Evolutionary conservation across 257 asterid genomes (phyloP).

Genomic region (Linderniella brevidens): DNA sequence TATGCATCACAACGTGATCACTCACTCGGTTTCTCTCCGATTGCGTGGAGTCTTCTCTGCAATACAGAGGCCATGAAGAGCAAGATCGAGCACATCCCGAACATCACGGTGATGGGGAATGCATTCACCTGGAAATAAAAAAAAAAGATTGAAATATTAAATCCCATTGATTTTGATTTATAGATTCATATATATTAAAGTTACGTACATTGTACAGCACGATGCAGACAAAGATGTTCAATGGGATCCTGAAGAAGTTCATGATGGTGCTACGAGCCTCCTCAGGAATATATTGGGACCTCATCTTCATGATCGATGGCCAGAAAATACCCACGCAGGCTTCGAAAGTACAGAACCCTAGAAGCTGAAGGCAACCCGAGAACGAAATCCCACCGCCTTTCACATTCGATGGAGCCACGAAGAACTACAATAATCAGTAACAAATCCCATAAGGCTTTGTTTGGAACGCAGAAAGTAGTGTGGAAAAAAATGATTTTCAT

Average conservation of each 20-base stretch:
- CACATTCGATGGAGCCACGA: constrained; percentile 47
- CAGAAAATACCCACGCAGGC: constrained; percentile 88
- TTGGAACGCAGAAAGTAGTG: no score
- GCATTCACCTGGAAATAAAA: constrained; percentile 44
- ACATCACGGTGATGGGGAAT: constrained; percentile 86
- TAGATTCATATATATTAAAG: no score
- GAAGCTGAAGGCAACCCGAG: constrained; percentile 60
- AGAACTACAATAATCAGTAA: constrained; percentile 25
- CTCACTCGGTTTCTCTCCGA: constrained; percentile 68
- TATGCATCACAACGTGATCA: no score
- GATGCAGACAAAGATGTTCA: constrained; percentile 79
- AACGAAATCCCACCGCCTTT: constrained; percentile 56
- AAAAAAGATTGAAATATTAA: no score
- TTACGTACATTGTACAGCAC: constrained; percentile 83
- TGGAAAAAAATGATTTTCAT: no score
- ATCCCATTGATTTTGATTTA: no score
- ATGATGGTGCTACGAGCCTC: constrained; percentile 94
- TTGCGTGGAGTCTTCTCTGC: constrained; percentile 58
- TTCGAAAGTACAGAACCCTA: constrained; percentile 83
- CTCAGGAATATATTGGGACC: constrained; percentile 92
- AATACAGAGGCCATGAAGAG: constrained; percentile 72
- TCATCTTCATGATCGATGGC: constrained; percentile 99
- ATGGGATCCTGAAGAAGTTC: constrained; percentile 94
- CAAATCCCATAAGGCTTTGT: constrained; percentile 7
- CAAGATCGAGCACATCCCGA: constrained; percentile 94